phyloP scores from a whole-genome alignment of 768 basidiomycete genomes.

The Mycena floridula region DNA sequence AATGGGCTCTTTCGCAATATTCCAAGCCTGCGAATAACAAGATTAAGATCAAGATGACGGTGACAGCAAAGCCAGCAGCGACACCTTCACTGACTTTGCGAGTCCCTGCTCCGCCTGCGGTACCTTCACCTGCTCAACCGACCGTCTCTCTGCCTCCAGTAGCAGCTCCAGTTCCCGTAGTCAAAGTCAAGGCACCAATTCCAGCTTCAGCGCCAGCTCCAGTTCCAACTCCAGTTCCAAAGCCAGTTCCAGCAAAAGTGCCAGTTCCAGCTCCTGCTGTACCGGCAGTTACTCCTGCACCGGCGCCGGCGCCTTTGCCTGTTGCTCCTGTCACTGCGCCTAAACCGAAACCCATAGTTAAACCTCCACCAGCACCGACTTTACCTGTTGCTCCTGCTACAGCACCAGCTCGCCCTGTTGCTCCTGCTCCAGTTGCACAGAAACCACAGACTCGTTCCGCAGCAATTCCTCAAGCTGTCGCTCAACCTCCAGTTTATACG shows the following conservation, averaged over 20 bases:
- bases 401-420: slow-evolving; percentile 3
- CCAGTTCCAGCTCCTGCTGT: slow-evolving; percentile 1
- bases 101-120: slow-evolving; percentile 10
- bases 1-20: slow-evolving; percentile 60
- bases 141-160: slow-evolving; percentile 11
- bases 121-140: slow-evolving; percentile 8
- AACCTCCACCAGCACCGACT: too few species aligned
- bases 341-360: too few species aligned
- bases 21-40: slow-evolving; percentile 48
- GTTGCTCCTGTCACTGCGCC: too few species aligned
- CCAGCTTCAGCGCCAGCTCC: slow-evolving; percentile 7
- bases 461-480: slow-evolving; percentile 25
- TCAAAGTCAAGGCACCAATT: slow-evolving; percentile 17
- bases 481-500: too few species aligned
- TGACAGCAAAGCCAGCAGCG: slow-evolving; percentile 11
- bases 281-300: slow-evolving; percentile 10
- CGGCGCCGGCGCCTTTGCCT: too few species aligned
- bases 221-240: background rate
- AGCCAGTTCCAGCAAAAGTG: background rate
- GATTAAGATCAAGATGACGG: slow-evolving; percentile 62
- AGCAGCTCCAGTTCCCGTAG: slow-evolving; percentile 19
- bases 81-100: slow-evolving; percentile 2
- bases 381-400: too few species aligned
- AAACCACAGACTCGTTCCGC: slow-evolving; percentile 5
- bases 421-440: slow-evolving; percentile 9